Evolutionary conservation across 2,329 filamentous ascomycete species (phyloP).

Genomic region (Parasarocladium wereldwijsianum): DNA sequence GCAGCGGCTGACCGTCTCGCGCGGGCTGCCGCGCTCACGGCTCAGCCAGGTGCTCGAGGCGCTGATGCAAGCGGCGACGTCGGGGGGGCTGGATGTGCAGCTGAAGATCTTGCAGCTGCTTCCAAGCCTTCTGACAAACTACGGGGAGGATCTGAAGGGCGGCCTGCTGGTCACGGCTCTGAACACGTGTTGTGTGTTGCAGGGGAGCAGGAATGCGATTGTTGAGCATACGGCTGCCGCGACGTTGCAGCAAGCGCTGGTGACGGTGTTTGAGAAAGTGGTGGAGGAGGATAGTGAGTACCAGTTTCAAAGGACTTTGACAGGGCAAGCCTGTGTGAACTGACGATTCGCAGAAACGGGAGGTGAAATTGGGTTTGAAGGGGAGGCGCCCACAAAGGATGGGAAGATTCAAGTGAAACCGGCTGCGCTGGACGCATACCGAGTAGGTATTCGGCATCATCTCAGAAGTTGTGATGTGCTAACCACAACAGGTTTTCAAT

Average conservation of each 20-base stretch:
- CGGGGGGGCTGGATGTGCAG: constrained; percentile 72
- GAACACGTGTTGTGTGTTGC: constrained; percentile 82
- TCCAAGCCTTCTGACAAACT: constrained; percentile 81
- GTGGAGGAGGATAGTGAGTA: constrained; percentile 61
- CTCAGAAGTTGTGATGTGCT: constrained; percentile 4
- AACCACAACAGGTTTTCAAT: constrained; percentile 53
- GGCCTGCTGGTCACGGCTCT: constrained; percentile 69
- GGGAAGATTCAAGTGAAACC: constrained; percentile 52
- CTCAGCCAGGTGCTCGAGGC: constrained; percentile 80
- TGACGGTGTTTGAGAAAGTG: constrained; percentile 87
- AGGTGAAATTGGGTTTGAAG: constrained; percentile 41
- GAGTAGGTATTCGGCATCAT: constrained; percentile 27
- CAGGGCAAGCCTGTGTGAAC: background rate
- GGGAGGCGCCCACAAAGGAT: constrained; percentile 52
- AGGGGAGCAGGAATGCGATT: constrained; percentile 81
- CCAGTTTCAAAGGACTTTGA: background rate
- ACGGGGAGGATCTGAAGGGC: constrained; percentile 65
- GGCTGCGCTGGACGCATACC: constrained; percentile 74
- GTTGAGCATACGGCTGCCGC: constrained; percentile 93
- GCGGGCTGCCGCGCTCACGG: constrained; percentile 63
- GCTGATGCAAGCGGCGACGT: constrained; percentile 72
- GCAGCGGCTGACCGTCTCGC: constrained; percentile 72
- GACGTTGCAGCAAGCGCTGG: constrained; percentile 88
- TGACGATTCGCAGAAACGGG: constrained; percentile 20
- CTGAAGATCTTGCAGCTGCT: constrained; percentile 90